Conservation (phyloP, 352 stramenopile genomes). For the Phytopythium chamaehyphon region DNA sequence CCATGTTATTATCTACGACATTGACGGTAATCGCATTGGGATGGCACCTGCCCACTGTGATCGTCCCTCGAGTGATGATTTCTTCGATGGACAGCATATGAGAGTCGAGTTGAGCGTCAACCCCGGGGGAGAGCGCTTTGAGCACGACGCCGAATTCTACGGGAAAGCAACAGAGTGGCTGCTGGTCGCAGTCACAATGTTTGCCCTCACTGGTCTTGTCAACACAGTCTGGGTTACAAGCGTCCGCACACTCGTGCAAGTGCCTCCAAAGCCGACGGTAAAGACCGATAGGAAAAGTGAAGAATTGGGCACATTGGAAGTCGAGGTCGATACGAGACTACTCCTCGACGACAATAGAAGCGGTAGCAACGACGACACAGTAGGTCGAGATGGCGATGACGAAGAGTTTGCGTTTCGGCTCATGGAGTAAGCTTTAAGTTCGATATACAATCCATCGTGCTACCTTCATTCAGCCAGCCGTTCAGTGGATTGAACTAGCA, state of each 20-base stretch:
- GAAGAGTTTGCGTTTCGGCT: slow-evolving; percentile 49
- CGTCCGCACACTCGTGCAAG: slow-evolving; percentile 6
- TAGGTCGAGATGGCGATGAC: background rate
- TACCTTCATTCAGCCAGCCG: too few species aligned
- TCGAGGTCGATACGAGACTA: background rate
- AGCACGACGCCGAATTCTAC: slow-evolving; percentile 22
- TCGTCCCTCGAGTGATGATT: background rate
- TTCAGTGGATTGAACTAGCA: background rate
- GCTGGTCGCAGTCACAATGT: slow-evolving; percentile 29
- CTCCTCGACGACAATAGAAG: background rate
- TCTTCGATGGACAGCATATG: slow-evolving; percentile 12
- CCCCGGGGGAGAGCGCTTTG: slow-evolving; percentile 60
- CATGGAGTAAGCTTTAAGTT: slow-evolving; percentile 24
- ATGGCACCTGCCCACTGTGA: slow-evolving; percentile 59
- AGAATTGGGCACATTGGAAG: background rate
- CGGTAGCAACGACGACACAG: background rate
- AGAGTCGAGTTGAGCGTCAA: slow-evolving; percentile 44
- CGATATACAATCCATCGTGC: too few species aligned
- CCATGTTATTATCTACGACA: slow-evolving; percentile 81
- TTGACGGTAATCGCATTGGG: slow-evolving; percentile 64
- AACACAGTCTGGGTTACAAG: slow-evolving; percentile 46
- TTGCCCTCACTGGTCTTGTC: slow-evolving; percentile 46
- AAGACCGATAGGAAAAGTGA: background rate
- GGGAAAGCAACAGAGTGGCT: slow-evolving; percentile 34
- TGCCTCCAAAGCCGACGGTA: slow-evolving; percentile 1